Conservation (phyloP, 176 grass and related monocot genomes). For the Oryza australiensis region DNA sequence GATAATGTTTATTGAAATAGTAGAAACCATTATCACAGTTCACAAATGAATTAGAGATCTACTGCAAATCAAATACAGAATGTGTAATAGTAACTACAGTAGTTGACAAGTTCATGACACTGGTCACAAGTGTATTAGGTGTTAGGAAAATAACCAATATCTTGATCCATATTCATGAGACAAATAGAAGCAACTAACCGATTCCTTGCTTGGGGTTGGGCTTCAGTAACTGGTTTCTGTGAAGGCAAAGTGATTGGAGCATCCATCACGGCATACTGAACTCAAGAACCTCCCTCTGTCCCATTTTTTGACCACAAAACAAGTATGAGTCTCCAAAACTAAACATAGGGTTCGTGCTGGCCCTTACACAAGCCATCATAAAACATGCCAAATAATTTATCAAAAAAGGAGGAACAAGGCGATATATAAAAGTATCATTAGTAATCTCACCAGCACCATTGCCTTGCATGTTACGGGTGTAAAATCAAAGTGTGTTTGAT, state of each 20-base stretch:
- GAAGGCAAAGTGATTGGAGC: slow-evolving; percentile 69
- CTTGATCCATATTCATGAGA: neutral
- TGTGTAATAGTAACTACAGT: neutral
- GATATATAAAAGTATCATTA: neutral
- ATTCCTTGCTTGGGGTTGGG: slow-evolving; percentile 98
- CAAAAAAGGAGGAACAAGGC: slow-evolving; percentile 13
- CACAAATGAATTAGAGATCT: neutral
- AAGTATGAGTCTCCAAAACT: slow-evolving; percentile 10
- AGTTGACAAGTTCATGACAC: neutral
- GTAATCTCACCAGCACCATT: slow-evolving; percentile 56
- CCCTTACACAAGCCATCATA: slow-evolving; percentile 3
- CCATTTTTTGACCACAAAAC: slow-evolving; percentile 69
- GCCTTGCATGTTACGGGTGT: slow-evolving; percentile 68
- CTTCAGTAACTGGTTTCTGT: slow-evolving; percentile 73
- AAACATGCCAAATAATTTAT: slow-evolving; percentile 27
- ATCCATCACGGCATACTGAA: slow-evolving; percentile 88
- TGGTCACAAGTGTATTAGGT: neutral
- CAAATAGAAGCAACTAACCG: slow-evolving; percentile 51
- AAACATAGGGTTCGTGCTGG: slow-evolving; percentile 3
- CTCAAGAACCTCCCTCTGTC: slow-evolving; percentile 69
- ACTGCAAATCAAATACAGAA: neutral
- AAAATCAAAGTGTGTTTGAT: too few relatives aligned
- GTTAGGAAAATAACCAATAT: neutral
- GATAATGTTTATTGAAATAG: neutral
- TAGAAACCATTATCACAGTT: slow-evolving; percentile 3